These are phyloP conservation scores for Epichloe scottii DNA, from an alignment of 2,329 filamentous ascomycete species.

Conservation along the genomic window DNA sequence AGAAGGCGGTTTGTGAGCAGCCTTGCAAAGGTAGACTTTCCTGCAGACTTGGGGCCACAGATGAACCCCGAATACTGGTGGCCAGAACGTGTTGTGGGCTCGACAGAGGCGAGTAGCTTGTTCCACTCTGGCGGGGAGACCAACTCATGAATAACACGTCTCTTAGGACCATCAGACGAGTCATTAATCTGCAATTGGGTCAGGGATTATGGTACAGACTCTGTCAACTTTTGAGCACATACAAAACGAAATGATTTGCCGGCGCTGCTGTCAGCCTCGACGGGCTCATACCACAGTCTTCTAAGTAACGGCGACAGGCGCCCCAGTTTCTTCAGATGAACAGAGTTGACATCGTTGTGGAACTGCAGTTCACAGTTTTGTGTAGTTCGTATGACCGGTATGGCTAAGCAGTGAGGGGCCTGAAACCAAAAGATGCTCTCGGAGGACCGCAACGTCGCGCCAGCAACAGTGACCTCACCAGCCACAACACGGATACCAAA, in stretches of 20 bases:
- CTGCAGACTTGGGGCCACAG: slow-evolving; percentile 58
- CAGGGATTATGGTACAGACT: slow-evolving; percentile 11
- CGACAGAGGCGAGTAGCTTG: slow-evolving; percentile 38
- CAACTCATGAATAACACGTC: slow-evolving; percentile 38
- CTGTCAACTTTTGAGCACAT: slow-evolving; percentile 8
- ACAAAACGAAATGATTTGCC: slow-evolving; percentile 38
- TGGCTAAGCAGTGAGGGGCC: slow-evolving; percentile 55
- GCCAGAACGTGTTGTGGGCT: slow-evolving; percentile 17
- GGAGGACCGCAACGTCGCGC: slow-evolving; percentile 44
- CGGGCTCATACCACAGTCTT: slow-evolving; percentile 48
- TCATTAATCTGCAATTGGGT: slow-evolving; percentile 34
- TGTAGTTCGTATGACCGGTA: slow-evolving; percentile 50
- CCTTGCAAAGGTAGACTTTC: slow-evolving; percentile 63
- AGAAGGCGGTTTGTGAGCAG: slow-evolving; percentile 54
- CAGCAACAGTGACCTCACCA: slow-evolving; percentile 53
- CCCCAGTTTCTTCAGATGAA: slow-evolving; percentile 39
- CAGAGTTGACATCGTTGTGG: slow-evolving; percentile 35
- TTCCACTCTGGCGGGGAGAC: slow-evolving; percentile 49
- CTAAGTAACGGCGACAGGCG: slow-evolving; percentile 53
- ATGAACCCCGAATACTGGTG: slow-evolving; percentile 38
- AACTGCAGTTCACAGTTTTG: slow-evolving; percentile 42
- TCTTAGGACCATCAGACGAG: slow-evolving; percentile 38
- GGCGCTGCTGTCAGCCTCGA: slow-evolving; percentile 10
- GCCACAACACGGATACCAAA: slow-evolving; percentile 50
- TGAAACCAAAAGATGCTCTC: slow-evolving; percentile 42